Evolutionary conservation across 371 early-diverging fungal species (phyloP).

Genomic region (Mortierella sp.): DNA sequence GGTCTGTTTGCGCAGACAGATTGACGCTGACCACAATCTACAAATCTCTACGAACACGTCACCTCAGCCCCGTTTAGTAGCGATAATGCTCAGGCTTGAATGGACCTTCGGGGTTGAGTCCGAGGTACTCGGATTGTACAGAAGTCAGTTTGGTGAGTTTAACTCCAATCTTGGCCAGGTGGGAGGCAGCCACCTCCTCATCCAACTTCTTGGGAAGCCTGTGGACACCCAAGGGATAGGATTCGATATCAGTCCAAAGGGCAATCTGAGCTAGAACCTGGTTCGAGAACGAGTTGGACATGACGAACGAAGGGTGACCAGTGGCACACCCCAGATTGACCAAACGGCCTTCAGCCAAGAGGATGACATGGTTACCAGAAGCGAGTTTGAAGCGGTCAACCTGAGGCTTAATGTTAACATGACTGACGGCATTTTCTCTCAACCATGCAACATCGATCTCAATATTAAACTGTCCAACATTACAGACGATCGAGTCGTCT

Average conservation of each 20-base stretch:
- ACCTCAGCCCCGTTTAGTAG: slow-evolving; percentile 62
- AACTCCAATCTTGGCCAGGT: slow-evolving; percentile 94
- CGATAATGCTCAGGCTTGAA: slow-evolving; percentile 97
- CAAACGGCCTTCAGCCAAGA: slow-evolving; percentile 98
- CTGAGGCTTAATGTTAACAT: slow-evolving; percentile 98
- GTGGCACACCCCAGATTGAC: slow-evolving; percentile 99
- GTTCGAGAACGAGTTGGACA: slow-evolving; percentile 99
- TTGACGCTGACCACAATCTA: not conserved
- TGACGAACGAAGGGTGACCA: slow-evolving; percentile 98
- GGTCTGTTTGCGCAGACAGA: not conserved
- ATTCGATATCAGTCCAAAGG: slow-evolving; percentile 92
- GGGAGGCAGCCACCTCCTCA: slow-evolving; percentile 24
- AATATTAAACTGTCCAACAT: slow-evolving; percentile 99
- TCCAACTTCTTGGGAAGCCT: slow-evolving; percentile 98
- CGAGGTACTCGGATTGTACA: slow-evolving; percentile 91
- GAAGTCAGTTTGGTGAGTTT: slow-evolving; percentile 85
- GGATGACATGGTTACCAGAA: slow-evolving; percentile 94
- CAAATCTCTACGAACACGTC: not conserved
- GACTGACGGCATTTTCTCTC: slow-evolving; percentile 90
- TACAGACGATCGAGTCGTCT: slow-evolving; percentile 99
- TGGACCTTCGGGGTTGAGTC: slow-evolving; percentile 89
- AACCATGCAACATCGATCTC: slow-evolving; percentile 99
- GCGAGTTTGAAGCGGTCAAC: slow-evolving; percentile 97
- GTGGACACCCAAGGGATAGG: slow-evolving; percentile 97
- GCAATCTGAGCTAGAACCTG: slow-evolving; percentile 99